A percentile compares a stretch with the other conserved stretches of the same genome.
Conservation (phyloP, 495 filamentous ascomycete species). For the Aspergillus conjunctus region DNA sequence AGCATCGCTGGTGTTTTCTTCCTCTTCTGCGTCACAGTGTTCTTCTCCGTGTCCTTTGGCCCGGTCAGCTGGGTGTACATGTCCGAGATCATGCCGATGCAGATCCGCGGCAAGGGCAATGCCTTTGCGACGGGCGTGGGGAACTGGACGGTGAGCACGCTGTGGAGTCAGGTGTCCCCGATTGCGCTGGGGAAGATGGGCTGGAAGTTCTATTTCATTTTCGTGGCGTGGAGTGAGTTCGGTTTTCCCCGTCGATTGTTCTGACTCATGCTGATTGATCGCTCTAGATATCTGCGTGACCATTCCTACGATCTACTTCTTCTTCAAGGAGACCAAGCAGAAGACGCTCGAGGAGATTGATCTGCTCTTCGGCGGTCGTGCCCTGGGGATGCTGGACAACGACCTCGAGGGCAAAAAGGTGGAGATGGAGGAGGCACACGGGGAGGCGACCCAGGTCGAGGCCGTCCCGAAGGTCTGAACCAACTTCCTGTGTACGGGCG, state of each 20-base stretch:
- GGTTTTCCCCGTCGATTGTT: too few relatives aligned
- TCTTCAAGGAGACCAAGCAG: constrained; percentile 58
- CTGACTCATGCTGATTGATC: too few relatives aligned
- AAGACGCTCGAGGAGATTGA: constrained; percentile 59
- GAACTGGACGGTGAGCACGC: constrained; percentile 52
- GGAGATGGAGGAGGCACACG: not conserved
- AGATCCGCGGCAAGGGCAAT: constrained; percentile 50
- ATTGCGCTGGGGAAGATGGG: constrained; percentile 43
- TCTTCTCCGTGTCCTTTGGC: constrained; percentile 51
- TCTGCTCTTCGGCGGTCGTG: constrained; percentile 51
- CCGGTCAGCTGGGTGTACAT: constrained; percentile 53
- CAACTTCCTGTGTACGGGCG: too few relatives aligned
- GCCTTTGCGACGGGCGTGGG: constrained; percentile 50
- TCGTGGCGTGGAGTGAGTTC: constrained; percentile 44
- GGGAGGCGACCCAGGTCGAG: constrained; percentile 2
- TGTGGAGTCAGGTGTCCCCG: constrained; percentile 53
- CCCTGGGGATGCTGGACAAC: constrained; percentile 37
- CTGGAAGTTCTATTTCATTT: constrained; percentile 52
- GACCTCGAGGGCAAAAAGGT: not conserved
- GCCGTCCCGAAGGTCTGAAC: not conserved
- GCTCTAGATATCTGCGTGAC: constrained; percentile 33
- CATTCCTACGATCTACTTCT: constrained; percentile 50
- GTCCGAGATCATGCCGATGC: constrained; percentile 54
- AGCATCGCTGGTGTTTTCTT: constrained; percentile 52
- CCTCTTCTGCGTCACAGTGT: constrained; percentile 49